A percentile compares a stretch with the other conserved stretches of the same genome.
phyloP scores from a whole-genome alignment of 2,329 filamentous ascomycete species.

The Fusarium tjaetaba region DNA sequence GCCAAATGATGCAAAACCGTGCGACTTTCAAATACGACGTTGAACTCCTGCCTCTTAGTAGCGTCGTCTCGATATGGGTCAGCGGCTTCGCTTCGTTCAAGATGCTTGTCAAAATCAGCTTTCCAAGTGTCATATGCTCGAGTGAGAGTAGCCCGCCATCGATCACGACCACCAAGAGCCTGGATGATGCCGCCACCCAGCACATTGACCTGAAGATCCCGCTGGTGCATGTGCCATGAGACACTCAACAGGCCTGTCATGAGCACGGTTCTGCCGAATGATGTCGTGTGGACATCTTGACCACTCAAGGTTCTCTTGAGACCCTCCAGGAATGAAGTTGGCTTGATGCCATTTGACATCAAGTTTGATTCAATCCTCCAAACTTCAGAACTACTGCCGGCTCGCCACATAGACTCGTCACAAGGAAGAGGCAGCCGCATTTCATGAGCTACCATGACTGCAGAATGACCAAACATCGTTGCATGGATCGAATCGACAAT shows the following conservation, averaged over 20 bases:
- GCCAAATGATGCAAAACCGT: slow-evolving; percentile 93
- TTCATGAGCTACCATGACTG: slow-evolving; percentile 96
- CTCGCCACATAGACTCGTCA: slow-evolving; percentile 92
- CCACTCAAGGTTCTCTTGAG: slow-evolving; percentile 88
- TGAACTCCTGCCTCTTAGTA: slow-evolving; percentile 70
- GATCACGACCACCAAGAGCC: slow-evolving; percentile 85
- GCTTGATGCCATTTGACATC: slow-evolving; percentile 82
- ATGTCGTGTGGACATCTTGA: slow-evolving; percentile 88
- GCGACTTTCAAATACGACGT: slow-evolving; percentile 81
- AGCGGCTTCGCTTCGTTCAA: slow-evolving; percentile 67
- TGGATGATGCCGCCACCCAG: slow-evolving; percentile 77
- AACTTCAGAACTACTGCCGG: slow-evolving; percentile 87
- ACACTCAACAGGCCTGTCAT: slow-evolving; percentile 95
- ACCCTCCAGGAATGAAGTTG: slow-evolving; percentile 88
- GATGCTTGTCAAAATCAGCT: slow-evolving; percentile 84
- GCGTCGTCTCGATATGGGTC: slow-evolving; percentile 66
- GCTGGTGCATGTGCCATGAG: slow-evolving; percentile 97
- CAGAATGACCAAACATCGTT: slow-evolving; percentile 97
- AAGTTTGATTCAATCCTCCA: slow-evolving; percentile 83
- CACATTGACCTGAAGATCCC: slow-evolving; percentile 91
- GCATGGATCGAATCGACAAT: slow-evolving; percentile 95
- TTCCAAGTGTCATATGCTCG: slow-evolving; percentile 95
- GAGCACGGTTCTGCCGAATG: slow-evolving; percentile 90
- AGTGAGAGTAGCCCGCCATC: slow-evolving; percentile 87
- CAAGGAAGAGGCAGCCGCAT: slow-evolving; percentile 91